These are phyloP conservation scores for Fonsecaea erecta DNA, from an alignment of 2,329 filamentous ascomycete genomes.

Conservation along the genomic window DNA sequence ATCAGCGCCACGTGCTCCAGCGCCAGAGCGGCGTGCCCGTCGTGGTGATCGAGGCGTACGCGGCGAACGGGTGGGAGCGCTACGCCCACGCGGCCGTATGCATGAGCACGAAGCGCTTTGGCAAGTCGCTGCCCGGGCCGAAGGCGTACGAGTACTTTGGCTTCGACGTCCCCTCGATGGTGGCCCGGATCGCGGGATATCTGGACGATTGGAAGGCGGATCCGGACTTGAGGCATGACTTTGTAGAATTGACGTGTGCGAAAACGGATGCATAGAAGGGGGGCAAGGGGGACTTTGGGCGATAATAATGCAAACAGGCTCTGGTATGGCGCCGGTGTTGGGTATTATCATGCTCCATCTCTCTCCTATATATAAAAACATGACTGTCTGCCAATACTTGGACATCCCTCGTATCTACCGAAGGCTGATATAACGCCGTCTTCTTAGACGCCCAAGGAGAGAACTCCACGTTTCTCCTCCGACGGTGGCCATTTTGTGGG, in stretches of 20 bases:
- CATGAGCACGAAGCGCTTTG: conserved; percentile 50
- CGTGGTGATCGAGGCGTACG: conserved; percentile 56
- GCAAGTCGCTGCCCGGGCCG: conserved; percentile 40
- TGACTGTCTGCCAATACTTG: too few relatives aligned
- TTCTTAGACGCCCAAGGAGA: too few relatives aligned
- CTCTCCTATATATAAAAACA: too few relatives aligned
- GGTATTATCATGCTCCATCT: too few relatives aligned
- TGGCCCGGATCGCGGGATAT: conserved; percentile 3
- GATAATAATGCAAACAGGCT: too few relatives aligned
- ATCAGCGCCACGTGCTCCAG: conserved; percentile 49
- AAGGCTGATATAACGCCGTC: too few relatives aligned
- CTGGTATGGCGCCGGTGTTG: too few relatives aligned
- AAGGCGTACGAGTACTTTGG: conserved; percentile 39
- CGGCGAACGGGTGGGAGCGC: conserved; percentile 55
- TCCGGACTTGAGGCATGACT: conserved; percentile 10
- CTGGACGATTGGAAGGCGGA: conserved; percentile 6
- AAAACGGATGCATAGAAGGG: conserved; percentile 2
- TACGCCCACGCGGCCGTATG: conserved; percentile 55
- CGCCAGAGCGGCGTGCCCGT: conserved; percentile 43
- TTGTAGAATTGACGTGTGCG: conserved; percentile 18
- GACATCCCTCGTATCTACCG: too few relatives aligned
- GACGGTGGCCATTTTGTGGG: too few relatives aligned
- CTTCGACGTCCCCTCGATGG: conserved; percentile 26
- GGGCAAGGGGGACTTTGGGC: too few relatives aligned
- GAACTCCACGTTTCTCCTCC: too few relatives aligned